These are phyloP conservation scores for Cephaloascus albidus DNA, from an alignment of 805 yeast genomes.

Conservation along the genomic window DNA sequence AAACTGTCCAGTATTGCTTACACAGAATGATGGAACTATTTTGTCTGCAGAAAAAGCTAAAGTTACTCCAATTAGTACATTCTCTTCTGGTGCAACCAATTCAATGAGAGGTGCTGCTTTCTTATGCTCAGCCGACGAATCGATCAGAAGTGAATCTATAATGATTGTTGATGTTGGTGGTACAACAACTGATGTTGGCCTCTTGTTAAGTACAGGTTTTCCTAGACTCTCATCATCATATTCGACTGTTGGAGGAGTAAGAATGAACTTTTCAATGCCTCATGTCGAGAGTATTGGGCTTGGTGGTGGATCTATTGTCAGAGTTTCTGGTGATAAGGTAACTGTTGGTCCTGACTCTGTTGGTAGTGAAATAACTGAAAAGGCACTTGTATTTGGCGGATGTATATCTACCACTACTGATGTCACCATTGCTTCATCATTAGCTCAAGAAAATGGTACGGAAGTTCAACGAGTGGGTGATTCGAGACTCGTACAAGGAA, in stretches of 20 bases:
- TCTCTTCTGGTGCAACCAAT: slow-evolving; percentile 40
- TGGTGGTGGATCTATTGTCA: slow-evolving; percentile 40
- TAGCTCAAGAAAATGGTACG: slow-evolving; percentile 5
- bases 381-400: slow-evolving; percentile 34
- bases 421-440: slow-evolving; percentile 15
- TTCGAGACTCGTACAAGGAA: slow-evolving; percentile 2
- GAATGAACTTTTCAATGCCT: slow-evolving; percentile 42
- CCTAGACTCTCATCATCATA: slow-evolving; percentile 36
- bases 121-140: slow-evolving; percentile 13
- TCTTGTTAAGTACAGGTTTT: slow-evolving; percentile 33
- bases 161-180: slow-evolving; percentile 39
- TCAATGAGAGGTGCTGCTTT: slow-evolving; percentile 40
- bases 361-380: slow-evolving; percentile 26
- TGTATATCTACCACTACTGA: slow-evolving; percentile 27
- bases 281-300: slow-evolving; percentile 39
- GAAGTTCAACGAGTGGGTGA: slow-evolving; percentile 15
- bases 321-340: slow-evolving; percentile 9
- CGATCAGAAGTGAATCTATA: slow-evolving; percentile 2
- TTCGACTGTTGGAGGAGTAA: slow-evolving; percentile 35
- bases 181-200: slow-evolving; percentile 42
- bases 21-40: slow-evolving; percentile 44
- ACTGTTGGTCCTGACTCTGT: slow-evolving; percentile 40
- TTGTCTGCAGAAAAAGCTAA: slow-evolving; percentile 27
- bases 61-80: slow-evolving; percentile 31
- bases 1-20: slow-evolving; percentile 26